Percentiles rank a stretch among this genome's conserved stretches.
Conservation (phyloP, 2,329 filamentous ascomycete species). For the Colletotrichum sp. region DNA sequence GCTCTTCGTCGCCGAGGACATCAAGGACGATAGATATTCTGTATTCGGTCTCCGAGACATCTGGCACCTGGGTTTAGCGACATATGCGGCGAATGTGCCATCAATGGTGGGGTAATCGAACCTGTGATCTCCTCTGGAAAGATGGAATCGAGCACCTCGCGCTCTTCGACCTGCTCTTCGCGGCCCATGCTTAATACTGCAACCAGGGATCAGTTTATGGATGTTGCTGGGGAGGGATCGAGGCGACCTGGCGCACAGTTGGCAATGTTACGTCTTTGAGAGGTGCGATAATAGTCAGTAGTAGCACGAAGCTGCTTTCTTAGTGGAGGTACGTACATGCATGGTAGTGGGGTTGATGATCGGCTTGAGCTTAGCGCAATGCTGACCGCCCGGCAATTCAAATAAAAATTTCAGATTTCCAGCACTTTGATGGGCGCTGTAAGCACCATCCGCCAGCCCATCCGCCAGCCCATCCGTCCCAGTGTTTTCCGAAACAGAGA, state of each 20-base stretch:
- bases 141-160: constrained; percentile 97
- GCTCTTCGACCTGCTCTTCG: constrained; percentile 95
- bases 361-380: constrained; percentile 11
- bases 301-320: neutral
- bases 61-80: constrained; percentile 47
- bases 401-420: constrained; percentile 29
- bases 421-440: constrained; percentile 5
- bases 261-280: neutral
- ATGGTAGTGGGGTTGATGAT: constrained; percentile 17
- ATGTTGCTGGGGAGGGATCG: neutral
- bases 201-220: neutral
- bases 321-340: constrained; percentile 17
- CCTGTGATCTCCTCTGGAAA: constrained; percentile 97
- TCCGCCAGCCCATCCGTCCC: neutral
- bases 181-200: constrained; percentile 58
- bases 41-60: constrained; percentile 89
- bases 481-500: neutral
- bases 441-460: neutral
- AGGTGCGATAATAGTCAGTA: neutral
- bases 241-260: neutral
- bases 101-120: constrained; percentile 40
- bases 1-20: constrained; percentile 67
- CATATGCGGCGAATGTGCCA: neutral
- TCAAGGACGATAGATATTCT: constrained; percentile 88
- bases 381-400: constrained; percentile 40